Evolutionary conservation across 1,284 basidiomycete genomes (phyloP), one percentile per base, ranked within the genome.

Genomic region (Meira miltonrushii): DNA sequence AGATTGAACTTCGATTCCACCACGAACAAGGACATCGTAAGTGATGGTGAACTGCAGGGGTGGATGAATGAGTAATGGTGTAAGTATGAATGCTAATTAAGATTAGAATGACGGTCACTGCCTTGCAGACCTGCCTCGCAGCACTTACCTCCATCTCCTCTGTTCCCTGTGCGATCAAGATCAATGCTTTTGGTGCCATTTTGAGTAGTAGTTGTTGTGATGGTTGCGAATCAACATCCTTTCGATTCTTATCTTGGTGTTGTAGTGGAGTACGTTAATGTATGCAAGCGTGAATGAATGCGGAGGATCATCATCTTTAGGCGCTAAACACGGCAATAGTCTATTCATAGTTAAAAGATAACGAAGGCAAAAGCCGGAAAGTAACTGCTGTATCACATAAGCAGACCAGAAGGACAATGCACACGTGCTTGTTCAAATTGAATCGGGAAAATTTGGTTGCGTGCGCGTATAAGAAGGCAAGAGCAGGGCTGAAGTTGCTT

Each of bases 91-190:
- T 33, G 4, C 15, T 2, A 28, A 17, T 40, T 6, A 44, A 15
- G 17, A 2, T 21, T 15, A 21, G 54, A 5, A 19, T 12, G 4
- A 56, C 43, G 49, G 28, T 38, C 43, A 47, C 33, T 23, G 39
- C 44, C 9, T 40, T 21, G 12, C 23, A 54, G 21, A 49, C 47
- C 12, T n/a, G 41, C 55, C 19, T 49, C 47, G 33, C n/a, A 23
- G 13, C 13, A 15, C 51, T 40, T 28, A 40, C 39, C 51, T 33
- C 39, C 85, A 90, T 90, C 79, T 91, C 89, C 72, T 92, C 90
- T 0, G 89, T 90, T 8, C 90, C 90, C 72, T 92, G 84, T n/a
- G 90, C 87, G n/a, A 92, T 84, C 21, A 92, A 81, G 55, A 92
- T 62, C 6, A 71, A 62, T 38, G 65, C 69, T 0, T 57, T 60